Conservation (phyloP, 2,329 filamentous ascomycete species). For the Dactylellina cionopaga region DNA sequence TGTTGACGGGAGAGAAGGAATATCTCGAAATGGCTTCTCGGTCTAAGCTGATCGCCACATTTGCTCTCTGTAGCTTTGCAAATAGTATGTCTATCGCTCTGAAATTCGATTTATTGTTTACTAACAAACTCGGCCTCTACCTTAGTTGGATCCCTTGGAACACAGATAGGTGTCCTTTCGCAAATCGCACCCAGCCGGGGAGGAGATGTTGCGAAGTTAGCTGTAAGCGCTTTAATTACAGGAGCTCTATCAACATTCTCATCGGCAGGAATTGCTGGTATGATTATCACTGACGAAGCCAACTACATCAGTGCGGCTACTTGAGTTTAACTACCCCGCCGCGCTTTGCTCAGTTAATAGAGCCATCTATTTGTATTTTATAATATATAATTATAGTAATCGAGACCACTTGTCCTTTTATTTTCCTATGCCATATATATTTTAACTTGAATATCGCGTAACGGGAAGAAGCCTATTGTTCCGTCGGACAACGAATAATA, state of each 20-base stretch:
- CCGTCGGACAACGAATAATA: too few relatives aligned
- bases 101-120: background rate
- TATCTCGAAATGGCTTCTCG: constrained; percentile 55
- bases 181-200: constrained; percentile 65
- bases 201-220: constrained; percentile 65
- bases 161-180: constrained; percentile 65
- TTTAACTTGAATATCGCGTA: too few relatives aligned
- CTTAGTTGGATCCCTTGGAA: constrained; percentile 65
- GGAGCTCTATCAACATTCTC: constrained; percentile 65
- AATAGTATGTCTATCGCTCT: constrained; percentile 59
- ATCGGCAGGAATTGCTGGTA: constrained; percentile 63
- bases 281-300: constrained; percentile 62
- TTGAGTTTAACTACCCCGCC: too few relatives aligned
- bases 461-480: too few relatives aligned
- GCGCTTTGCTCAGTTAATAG: too few relatives aligned
- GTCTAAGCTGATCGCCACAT: constrained; percentile 66
- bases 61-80: constrained; percentile 67
- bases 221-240: constrained; percentile 63
- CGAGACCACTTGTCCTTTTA: background rate
- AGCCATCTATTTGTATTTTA: too few relatives aligned
- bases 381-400: too few relatives aligned
- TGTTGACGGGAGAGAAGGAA: constrained; percentile 52
- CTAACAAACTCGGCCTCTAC: constrained; percentile 4
- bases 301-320: constrained; percentile 20
- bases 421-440: too few relatives aligned